Conservation (phyloP, 2,329 filamentous ascomycete species). For the Exophiala phaeomuriformis region DNA sequence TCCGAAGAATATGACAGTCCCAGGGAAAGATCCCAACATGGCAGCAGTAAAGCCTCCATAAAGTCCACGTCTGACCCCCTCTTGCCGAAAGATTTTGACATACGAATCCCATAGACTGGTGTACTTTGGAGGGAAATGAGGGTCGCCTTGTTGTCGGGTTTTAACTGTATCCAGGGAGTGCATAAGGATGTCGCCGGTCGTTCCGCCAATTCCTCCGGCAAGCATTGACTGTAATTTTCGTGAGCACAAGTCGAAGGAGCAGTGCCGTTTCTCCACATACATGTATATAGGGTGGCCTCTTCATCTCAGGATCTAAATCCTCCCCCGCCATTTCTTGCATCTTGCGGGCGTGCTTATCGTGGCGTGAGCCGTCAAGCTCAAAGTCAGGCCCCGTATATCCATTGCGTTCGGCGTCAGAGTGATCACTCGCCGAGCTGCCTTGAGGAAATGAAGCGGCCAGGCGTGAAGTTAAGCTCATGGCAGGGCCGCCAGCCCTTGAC, state of each 20-base stretch:
- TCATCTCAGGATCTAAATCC: slow-evolving; percentile 25
- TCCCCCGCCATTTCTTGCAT: slow-evolving; percentile 26
- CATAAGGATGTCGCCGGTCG: slow-evolving; percentile 95
- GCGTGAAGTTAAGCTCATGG: slow-evolving; percentile 53
- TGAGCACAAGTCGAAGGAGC: slow-evolving; percentile 13
- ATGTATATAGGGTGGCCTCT: slow-evolving; percentile 56
- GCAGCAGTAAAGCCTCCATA: slow-evolving; percentile 94
- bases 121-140: slow-evolving; percentile 87
- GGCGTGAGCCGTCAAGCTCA: slow-evolving; percentile 24
- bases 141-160: slow-evolving; percentile 93
- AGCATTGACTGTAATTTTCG: slow-evolving; percentile 67
- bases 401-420: slow-evolving; percentile 23
- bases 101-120: slow-evolving; percentile 85
- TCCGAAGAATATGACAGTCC: slow-evolving; percentile 91
- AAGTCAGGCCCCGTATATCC: slow-evolving; percentile 30
- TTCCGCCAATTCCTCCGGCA: slow-evolving; percentile 85
- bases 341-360: slow-evolving; percentile 24
- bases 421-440: slow-evolving; percentile 30
- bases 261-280: slow-evolving; percentile 39
- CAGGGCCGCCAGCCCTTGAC: slow-evolving; percentile 29
- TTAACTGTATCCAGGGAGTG: slow-evolving; percentile 98
- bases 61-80: slow-evolving; percentile 75
- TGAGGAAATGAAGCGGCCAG: slow-evolving; percentile 47
- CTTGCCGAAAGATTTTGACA: slow-evolving; percentile 84
- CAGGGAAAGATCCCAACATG: slow-evolving; percentile 83